Percentiles rank a stretch among this genome's conserved stretches.
These are phyloP conservation scores for Cokeromyces recurvatus DNA, from an alignment of 371 early-diverging fungal species.

Conservation along the genomic window DNA sequence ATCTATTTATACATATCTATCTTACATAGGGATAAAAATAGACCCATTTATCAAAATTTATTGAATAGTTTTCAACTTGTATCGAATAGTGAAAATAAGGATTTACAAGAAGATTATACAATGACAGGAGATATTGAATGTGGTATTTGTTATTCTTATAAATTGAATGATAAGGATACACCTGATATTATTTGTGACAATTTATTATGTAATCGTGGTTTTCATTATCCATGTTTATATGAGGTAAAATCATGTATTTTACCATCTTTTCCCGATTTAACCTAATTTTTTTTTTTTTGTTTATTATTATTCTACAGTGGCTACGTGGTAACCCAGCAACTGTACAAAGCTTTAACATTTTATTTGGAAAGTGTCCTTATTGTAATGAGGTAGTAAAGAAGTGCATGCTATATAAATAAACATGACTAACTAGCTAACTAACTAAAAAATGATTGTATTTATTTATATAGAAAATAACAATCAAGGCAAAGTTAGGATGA, in stretches of 20 bases:
- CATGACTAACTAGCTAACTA: too few species aligned
- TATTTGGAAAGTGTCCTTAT: conserved; percentile 45
- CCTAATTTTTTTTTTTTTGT: too few species aligned
- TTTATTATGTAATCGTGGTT: conserved; percentile 31
- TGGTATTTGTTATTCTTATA: conserved; percentile 42
- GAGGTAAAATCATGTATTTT: conserved; percentile 16
- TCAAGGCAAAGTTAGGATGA: too few species aligned
- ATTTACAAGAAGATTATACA: conserved; percentile 4
- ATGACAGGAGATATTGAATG: conserved; percentile 30
- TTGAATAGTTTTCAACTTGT: conserved; percentile 6
- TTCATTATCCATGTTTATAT: conserved; percentile 34
- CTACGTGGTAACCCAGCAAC: conserved; percentile 32
- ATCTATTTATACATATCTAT: neutral
- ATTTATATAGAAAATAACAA: too few species aligned
- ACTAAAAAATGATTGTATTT: too few species aligned
- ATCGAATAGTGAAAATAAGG: neutral
- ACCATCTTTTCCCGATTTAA: neutral
- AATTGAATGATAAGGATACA: conserved; percentile 19
- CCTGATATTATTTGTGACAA: conserved; percentile 32
- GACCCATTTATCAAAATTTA: neutral
- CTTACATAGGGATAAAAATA: conserved; percentile 3
- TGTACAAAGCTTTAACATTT: conserved; percentile 31
- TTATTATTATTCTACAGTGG: conserved; percentile 28
- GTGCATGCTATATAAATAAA: too few species aligned
- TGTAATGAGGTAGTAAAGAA: conserved; percentile 33